Conservation (phyloP, 2,329 filamentous ascomycete genomes). For the Nothopassalora personata region DNA sequence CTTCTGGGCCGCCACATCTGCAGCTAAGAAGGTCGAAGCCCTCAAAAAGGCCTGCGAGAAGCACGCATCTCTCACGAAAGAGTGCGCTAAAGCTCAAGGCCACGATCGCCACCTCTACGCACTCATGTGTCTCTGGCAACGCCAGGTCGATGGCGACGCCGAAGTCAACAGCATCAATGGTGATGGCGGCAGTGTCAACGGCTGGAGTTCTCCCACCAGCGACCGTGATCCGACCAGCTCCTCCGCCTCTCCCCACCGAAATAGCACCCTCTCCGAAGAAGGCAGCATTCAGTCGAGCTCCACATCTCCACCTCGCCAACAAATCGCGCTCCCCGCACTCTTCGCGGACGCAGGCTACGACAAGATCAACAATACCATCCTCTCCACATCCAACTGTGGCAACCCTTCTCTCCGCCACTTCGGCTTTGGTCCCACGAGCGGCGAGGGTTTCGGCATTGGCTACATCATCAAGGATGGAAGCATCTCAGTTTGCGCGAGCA, state of each 20-base stretch:
- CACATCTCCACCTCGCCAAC: conserved; percentile 52
- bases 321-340: conserved; percentile 62
- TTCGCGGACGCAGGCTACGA: conserved; percentile 92
- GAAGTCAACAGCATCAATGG: conserved; percentile 31
- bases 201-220: conserved; percentile 46
- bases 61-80: conserved; percentile 72
- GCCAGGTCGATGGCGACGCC: conserved; percentile 69
- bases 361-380: conserved; percentile 85
- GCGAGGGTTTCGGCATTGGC: conserved; percentile 91
- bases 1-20: conserved; percentile 89
- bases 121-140: conserved; percentile 90
- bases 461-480: conserved; percentile 97
- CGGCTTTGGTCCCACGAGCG: conserved; percentile 90
- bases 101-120: conserved; percentile 93
- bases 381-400: conserved; percentile 97
- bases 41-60: conserved; percentile 77
- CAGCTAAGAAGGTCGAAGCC: conserved; percentile 77
- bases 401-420: conserved; percentile 94
- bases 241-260: conserved; percentile 51
- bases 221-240: conserved; percentile 43
- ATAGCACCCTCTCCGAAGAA: conserved; percentile 47
- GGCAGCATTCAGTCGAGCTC: conserved; percentile 37
- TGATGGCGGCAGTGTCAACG: conserved; percentile 55
- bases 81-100: conserved; percentile 84
- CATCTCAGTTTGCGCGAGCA: conserved; percentile 85